Conservation (phyloP, 257 asterid genomes). For the Misopates orontium region DNA sequence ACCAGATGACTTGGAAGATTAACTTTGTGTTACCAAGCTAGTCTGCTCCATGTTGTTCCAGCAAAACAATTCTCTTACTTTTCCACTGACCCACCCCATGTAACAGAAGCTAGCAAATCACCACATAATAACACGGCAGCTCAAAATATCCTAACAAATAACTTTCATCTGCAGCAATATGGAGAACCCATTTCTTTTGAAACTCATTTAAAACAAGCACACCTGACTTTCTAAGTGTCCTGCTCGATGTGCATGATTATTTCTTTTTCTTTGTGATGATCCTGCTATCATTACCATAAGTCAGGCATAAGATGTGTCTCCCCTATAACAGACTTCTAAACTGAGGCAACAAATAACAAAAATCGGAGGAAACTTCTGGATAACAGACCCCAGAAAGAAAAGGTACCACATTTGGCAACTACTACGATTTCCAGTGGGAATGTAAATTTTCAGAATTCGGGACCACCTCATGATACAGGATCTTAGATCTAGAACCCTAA, state of each 20-base stretch:
- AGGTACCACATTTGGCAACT: constrained; percentile 3
- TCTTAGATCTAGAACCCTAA: background rate
- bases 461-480: constrained; percentile 13
- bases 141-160: background rate
- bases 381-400: background rate
- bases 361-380: background rate
- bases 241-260: background rate
- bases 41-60: background rate
- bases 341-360: constrained; percentile 3
- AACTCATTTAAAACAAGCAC: constrained; percentile 7
- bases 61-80: constrained; percentile 3
- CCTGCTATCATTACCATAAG: constrained; percentile 1
- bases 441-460: constrained; percentile 3
- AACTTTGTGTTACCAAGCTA: constrained; percentile 11
- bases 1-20: constrained; percentile 7
- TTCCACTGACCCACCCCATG: constrained; percentile 13
- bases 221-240: constrained; percentile 1
- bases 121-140: constrained; percentile 12
- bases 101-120: constrained; percentile 20
- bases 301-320: constrained; percentile 2
- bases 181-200: background rate
- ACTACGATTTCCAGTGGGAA: constrained; percentile 9
- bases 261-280: background rate
- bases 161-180: constrained; percentile 1
- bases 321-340: constrained; percentile 13